These are phyloP conservation scores for Ambrosia hybrid DNA, from an alignment of 140 eudicot species.

Conservation along the genomic window DNA sequence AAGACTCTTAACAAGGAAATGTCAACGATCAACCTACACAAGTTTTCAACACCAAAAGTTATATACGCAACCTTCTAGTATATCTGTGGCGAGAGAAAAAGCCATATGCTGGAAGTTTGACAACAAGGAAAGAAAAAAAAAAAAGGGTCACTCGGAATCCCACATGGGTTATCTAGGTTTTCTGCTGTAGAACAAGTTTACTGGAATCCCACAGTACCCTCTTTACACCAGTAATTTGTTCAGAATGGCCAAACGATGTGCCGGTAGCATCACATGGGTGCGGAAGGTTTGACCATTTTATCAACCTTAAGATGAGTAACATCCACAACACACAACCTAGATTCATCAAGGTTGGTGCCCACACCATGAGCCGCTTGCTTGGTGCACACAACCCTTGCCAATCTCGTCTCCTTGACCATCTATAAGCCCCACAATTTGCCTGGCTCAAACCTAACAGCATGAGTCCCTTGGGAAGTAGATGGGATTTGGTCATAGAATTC, in stretches of 20 bases:
- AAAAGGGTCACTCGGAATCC: not conserved
- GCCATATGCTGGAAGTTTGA: not conserved
- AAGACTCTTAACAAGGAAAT: not conserved
- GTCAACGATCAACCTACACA: constrained; percentile 8
- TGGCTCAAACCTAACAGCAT: constrained; percentile 24
- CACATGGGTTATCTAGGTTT: constrained; percentile 19
- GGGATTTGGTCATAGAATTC: constrained; percentile 37
- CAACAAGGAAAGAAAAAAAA: not conserved
- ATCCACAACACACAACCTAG: constrained; percentile 69
- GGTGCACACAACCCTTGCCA: constrained; percentile 70
- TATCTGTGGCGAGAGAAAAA: constrained; percentile 21
- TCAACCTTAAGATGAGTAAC: constrained; percentile 49
- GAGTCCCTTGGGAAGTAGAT: constrained; percentile 28
- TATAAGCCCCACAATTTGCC: constrained; percentile 51
- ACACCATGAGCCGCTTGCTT: constrained; percentile 62
- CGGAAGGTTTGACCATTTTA: constrained; percentile 49
- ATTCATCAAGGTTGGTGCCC: constrained; percentile 54
- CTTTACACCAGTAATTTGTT: constrained; percentile 44
- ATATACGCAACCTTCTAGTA: constrained; percentile 13
- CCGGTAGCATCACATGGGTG: constrained; percentile 61
- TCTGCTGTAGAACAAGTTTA: constrained; percentile 39
- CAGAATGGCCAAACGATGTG: constrained; percentile 55
- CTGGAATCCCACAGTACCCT: constrained; percentile 76
- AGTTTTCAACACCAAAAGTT: not conserved
- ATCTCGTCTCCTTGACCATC: constrained; percentile 55